Evolutionary conservation across 345 rosid species (phyloP), one percentile per base, ranked within the genome.

Genomic region (Gossypium sturtianum): DNA sequence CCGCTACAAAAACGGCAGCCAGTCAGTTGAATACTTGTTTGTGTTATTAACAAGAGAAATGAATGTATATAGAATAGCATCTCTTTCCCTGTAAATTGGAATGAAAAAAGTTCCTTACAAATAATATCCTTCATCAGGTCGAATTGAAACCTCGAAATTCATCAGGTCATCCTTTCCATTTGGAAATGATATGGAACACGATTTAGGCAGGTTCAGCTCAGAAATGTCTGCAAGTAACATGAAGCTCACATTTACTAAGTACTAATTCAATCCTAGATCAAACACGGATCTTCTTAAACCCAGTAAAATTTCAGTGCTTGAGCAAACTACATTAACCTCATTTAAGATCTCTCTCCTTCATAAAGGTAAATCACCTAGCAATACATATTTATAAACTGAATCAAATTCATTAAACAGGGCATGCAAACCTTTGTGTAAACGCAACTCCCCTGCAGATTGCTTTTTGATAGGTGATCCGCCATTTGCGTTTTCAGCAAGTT

Each of bases 61-160:
- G 7, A 9, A 43, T 20, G 51, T 34, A 45, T 15, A 69, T 51
- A 17, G 25, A 58, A 47, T 53, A 65, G 3, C n/a, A 12, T 10
- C 16, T 34, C 41, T 34, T 34, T 34, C 41, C 41, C 41, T 5
- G 41, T 68, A 25, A 16, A 17, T 34, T 43, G 9, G 66, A 27
- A 66, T 29, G 60, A 54, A 74, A 68, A 54, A 25, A 66, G 74
- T 41, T 80, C 57, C 93, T 82, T 82, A 93, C 98, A 73, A 73
- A 77, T 93, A 93, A 72, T 88, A 91, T 61, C 98, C 98, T 77
- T 90, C 97, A 83, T 91, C 96, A 0, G 98, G 97, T 74, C 81
- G 84, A 64, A 93, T 87, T 70, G 91, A 81, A 25, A 93, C 93
- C 84, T 87, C 91, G 75, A 93, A 93, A 70, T 87, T 85, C 98